Evolutionary conservation across 805 yeast species (phyloP).

Genomic region (Pichia membranifaciens): DNA sequence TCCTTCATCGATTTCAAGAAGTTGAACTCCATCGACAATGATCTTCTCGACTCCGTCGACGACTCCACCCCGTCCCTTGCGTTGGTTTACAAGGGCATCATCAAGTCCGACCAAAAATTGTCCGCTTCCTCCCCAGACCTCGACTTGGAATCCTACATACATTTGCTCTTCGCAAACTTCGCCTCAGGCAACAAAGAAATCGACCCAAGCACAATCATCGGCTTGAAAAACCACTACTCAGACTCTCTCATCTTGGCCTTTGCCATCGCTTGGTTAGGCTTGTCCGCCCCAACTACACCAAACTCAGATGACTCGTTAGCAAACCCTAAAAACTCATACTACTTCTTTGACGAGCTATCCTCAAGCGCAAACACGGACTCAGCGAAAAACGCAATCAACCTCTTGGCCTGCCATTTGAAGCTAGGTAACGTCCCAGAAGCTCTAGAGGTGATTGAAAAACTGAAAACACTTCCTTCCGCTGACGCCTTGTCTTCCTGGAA

Average conservation of each 20-base stretch:
- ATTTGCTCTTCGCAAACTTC: slow-evolving; percentile 36
- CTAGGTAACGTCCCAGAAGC: slow-evolving; percentile 81
- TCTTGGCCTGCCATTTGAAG: slow-evolving; percentile 72
- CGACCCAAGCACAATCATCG: background rate
- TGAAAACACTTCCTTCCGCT: slow-evolving; percentile 4
- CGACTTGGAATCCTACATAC: slow-evolving; percentile 32
- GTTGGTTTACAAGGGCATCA: slow-evolving; percentile 19
- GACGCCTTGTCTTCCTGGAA: slow-evolving; percentile 20
- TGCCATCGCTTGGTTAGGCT: slow-evolving; percentile 61
- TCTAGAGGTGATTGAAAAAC: slow-evolving; percentile 48
- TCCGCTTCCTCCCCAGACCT: slow-evolving; percentile 4
- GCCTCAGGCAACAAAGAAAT: slow-evolving; percentile 33
- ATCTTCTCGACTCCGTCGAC: slow-evolving; percentile 14
- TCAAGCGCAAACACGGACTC: slow-evolving; percentile 44
- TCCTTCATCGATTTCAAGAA: slow-evolving; percentile 6
- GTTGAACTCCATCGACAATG: background rate
- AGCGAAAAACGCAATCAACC: slow-evolving; percentile 47
- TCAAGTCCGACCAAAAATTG: slow-evolving; percentile 2
- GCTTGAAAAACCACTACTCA: slow-evolving; percentile 45
- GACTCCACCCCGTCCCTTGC: slow-evolving; percentile 22
- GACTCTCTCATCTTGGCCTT: slow-evolving; percentile 76
- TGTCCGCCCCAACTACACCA: slow-evolving; percentile 32
- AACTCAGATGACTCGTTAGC: slow-evolving; percentile 23
- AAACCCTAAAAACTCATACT: slow-evolving; percentile 43
- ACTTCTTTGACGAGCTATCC: slow-evolving; percentile 77